Evolutionary conservation across 2,329 filamentous ascomycete species (phyloP).

Genomic region (Lithohypha guttulata): DNA sequence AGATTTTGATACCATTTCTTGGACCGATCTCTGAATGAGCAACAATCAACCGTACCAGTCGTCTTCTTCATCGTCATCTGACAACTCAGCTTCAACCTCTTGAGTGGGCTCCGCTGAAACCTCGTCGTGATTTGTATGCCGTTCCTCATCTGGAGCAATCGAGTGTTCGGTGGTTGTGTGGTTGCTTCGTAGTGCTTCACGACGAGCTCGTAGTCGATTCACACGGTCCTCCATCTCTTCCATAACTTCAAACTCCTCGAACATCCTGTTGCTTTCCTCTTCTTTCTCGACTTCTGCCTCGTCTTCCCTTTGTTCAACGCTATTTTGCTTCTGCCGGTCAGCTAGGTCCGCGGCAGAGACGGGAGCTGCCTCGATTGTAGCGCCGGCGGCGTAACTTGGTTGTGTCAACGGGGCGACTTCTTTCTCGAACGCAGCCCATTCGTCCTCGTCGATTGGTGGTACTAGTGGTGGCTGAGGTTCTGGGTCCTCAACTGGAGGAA

Average conservation of each 20-base stretch:
- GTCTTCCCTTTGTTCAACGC: constrained; percentile 41
- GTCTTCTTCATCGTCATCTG: constrained; percentile 35
- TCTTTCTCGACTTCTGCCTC: constrained; percentile 59
- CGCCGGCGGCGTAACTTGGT: constrained; percentile 31
- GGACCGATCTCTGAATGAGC: no score
- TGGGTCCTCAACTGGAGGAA: constrained; percentile 17
- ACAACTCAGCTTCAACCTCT: no score
- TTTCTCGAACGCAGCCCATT: constrained; percentile 80
- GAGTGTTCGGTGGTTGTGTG: constrained; percentile 16
- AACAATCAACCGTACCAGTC: constrained; percentile 19
- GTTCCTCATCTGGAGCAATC: no score
- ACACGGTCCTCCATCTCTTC: constrained; percentile 65
- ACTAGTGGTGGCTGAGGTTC: constrained; percentile 6
- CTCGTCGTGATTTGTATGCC: no score
- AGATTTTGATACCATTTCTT: no score
- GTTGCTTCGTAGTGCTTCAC: constrained; percentile 52
- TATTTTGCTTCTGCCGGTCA: constrained; percentile 40
- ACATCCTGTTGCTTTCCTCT: constrained; percentile 61
- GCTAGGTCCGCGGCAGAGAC: constrained; percentile 54
- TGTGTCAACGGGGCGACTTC: constrained; percentile 52
- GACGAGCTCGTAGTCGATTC: constrained; percentile 54
- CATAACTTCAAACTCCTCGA: constrained; percentile 76
- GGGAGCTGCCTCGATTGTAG: constrained; percentile 58
- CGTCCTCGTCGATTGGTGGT: constrained; percentile 54
- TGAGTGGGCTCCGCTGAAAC: no score